Evolutionary conservation across 1,284 basidiomycete species (phyloP), one percentile per base, ranked within the genome.

Genomic region (Rhodotorula glutinis): DNA sequence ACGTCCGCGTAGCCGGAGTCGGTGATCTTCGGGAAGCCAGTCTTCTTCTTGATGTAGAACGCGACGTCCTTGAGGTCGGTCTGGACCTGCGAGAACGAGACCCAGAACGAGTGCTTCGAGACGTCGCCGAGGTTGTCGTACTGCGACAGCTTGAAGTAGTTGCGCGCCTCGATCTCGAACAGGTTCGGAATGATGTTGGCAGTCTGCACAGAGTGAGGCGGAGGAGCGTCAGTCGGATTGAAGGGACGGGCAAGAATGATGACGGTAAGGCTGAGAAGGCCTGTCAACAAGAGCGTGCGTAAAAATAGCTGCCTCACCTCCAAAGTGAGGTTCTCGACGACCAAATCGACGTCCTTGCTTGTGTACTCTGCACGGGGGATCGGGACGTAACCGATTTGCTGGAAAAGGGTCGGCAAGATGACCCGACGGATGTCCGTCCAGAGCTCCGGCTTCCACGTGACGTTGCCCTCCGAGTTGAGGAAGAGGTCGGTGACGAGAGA

Each of bases 1-100:
- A 98, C 88, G 78, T 98, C 95, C 27, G 93, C 93, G 41, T 95
- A 80, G 72, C 94, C 95, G n/a, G 86, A 87, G 81, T 98, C 95
- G 53, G 81, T 85, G 77, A 96, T 80, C 82, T 88, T 90, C 16
- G 88, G 86, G 75, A 91, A 84, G 8, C 90, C 90, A 0, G 81
- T 82, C 82, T 72, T 74, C 72, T 75, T 75, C 66, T 72, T 68
- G 70, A 75, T 62, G 67, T 71, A 92, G 79, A 96, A 95, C 19
- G 88, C 87, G 27, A 96, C 90, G 75, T 96, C 92, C 49, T 89
- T 85, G 83, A 96, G 88, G 76, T 95, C 92, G n/a, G 89, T 88
- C 79, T 98, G 94, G 76, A 97, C 90, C 79, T 98, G 49, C n/a
- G 49, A 51, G 49, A 55, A 55, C 4, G 30, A 41, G 4, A 65